phyloP scores from a whole-genome alignment of 83 land plant species.

The Picea abies region DNA sequence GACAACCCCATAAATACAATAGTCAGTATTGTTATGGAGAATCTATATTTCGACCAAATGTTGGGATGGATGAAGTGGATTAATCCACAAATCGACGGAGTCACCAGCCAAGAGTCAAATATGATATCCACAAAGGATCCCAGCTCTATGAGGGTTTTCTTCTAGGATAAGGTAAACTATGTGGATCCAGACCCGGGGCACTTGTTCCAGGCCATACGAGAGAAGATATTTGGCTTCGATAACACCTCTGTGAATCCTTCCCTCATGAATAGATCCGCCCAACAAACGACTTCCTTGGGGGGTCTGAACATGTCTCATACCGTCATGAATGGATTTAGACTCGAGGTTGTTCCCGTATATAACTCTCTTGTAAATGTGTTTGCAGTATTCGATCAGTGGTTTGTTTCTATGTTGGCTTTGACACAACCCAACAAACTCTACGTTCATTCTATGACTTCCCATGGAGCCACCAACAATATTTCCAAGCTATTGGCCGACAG shows the following conservation, averaged over 20 bases:
- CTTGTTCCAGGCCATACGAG: slow-evolving; percentile 34
- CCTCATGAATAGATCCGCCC: slow-evolving; percentile 80
- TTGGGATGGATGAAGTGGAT: slow-evolving; percentile 40
- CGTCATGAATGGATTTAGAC: slow-evolving; percentile 89
- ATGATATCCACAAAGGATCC: slow-evolving; percentile 21
- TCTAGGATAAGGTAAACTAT: slow-evolving; percentile 14
- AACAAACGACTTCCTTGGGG: slow-evolving; percentile 60
- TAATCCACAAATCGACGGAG: slow-evolving; percentile 28
- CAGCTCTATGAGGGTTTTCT: slow-evolving; percentile 10
- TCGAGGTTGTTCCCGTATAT: slow-evolving; percentile 79
- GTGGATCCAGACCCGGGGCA: slow-evolving; percentile 46
- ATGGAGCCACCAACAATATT: slow-evolving; percentile 69
- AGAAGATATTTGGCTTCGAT: slow-evolving; percentile 36
- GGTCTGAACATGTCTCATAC: not conserved
- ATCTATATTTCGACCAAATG: slow-evolving; percentile 35
- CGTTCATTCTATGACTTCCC: slow-evolving; percentile 59
- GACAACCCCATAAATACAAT: slow-evolving; percentile 24
- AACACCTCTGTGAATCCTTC: slow-evolving; percentile 24
- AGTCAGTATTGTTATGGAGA: slow-evolving; percentile 42
- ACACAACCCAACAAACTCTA: too few species aligned
- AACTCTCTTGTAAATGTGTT: slow-evolving; percentile 28
- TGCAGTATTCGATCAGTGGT: slow-evolving; percentile 79
- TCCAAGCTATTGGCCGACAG: slow-evolving; percentile 56
- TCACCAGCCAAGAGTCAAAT: slow-evolving; percentile 31
- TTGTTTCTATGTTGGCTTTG: slow-evolving; percentile 74